These are phyloP conservation scores for Leccinum broughii DNA, from an alignment of 768 basidiomycete species.

Conservation along the genomic window DNA sequence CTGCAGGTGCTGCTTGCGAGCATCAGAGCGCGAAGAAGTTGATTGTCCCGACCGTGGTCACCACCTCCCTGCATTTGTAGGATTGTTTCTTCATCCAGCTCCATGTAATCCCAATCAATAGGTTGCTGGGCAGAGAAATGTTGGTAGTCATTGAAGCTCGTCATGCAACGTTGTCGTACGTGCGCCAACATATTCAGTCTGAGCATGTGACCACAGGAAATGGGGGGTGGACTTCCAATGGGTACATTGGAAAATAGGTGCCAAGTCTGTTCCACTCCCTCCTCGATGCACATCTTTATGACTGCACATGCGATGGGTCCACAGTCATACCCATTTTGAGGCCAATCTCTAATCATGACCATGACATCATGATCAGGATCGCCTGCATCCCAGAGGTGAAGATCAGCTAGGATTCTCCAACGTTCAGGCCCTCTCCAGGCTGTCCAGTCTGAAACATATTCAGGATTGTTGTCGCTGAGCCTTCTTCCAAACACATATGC, in stretches of 20 bases:
- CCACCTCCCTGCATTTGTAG: neutral
- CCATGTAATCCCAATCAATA: neutral
- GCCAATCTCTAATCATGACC: neutral
- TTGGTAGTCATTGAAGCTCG: neutral
- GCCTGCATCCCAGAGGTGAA: neutral
- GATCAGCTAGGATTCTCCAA: neutral
- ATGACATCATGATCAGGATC: neutral
- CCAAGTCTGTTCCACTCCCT: neutral
- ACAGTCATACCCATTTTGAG: conserved; percentile 11
- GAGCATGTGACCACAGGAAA: conserved; percentile 5
- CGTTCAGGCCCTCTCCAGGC: conserved; percentile 2
- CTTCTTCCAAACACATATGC: neutral
- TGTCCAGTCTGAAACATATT: neutral
- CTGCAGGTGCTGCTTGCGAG: neutral
- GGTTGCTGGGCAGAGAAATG: neutral
- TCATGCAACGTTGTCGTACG: neutral
- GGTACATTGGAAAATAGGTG: neutral
- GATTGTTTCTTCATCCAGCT: neutral
- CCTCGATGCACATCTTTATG: neutral
- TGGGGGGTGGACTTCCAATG: neutral
- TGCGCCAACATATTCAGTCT: neutral
- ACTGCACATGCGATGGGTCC: conserved; percentile 1
- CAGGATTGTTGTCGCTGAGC: neutral
- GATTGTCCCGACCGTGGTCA: neutral
- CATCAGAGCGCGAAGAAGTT: neutral